These are phyloP conservation scores for Pyrenophora teres DNA, from an alignment of 2,329 filamentous ascomycete genomes.

Conservation along the genomic window DNA sequence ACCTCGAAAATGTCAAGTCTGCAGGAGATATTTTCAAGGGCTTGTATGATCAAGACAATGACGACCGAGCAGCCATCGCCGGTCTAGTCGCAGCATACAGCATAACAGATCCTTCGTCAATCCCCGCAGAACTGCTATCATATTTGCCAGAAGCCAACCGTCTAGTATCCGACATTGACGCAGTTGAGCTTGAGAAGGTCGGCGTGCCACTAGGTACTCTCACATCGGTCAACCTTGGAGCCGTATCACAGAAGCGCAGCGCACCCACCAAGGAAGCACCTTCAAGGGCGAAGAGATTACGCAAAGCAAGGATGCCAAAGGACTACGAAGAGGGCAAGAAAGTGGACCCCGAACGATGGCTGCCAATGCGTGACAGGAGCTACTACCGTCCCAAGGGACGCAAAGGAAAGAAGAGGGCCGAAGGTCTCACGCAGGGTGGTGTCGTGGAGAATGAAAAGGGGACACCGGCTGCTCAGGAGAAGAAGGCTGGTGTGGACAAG, in stretches of 20 bases:
- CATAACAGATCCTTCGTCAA: constrained; percentile 61
- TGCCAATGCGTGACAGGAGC: constrained; percentile 86
- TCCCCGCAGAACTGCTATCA: constrained; percentile 58
- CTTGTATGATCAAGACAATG: constrained; percentile 68
- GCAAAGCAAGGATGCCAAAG: constrained; percentile 69
- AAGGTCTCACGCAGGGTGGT: constrained; percentile 81
- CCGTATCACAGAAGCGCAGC: constrained; percentile 46
- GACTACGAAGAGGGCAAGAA: constrained; percentile 77
- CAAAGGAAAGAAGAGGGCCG: constrained; percentile 80
- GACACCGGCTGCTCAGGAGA: constrained; percentile 36
- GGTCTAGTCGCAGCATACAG: constrained; percentile 86
- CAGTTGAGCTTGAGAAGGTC: constrained; percentile 65
- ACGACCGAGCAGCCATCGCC: constrained; percentile 72
- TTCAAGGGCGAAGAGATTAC: constrained; percentile 62
- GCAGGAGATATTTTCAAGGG: constrained; percentile 80
- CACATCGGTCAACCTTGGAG: constrained; percentile 40
- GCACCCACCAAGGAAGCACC: constrained; percentile 48
- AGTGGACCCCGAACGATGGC: constrained; percentile 88
- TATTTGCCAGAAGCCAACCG: constrained; percentile 66
- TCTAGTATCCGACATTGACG: constrained; percentile 65
- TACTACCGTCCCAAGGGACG: constrained; percentile 88
- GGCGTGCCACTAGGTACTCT: constrained; percentile 62
- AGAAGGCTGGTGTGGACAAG: constrained; percentile 39
- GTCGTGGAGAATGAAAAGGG: constrained; percentile 70
- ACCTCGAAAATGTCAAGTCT: constrained; percentile 67